These are phyloP conservation scores for Ogataea henricii DNA, from an alignment of 805 yeast species.

Conservation along the genomic window DNA sequence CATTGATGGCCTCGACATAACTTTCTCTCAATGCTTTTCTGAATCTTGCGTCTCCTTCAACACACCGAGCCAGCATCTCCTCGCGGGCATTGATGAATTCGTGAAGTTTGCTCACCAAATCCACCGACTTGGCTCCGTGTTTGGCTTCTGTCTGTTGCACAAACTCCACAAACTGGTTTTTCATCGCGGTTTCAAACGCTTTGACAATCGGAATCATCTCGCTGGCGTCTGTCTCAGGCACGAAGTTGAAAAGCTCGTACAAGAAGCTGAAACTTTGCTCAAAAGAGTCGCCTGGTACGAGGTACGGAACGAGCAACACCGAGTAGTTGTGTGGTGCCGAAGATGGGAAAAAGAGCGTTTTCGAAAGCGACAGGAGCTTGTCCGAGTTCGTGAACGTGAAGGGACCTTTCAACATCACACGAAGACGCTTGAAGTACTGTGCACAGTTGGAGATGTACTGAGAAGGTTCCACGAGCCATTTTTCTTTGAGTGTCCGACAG, in stretches of 20 bases:
- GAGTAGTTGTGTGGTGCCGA: neutral
- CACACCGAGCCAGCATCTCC: slow-evolving; percentile 1
- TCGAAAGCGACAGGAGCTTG: neutral
- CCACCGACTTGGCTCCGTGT: slow-evolving; percentile 1
- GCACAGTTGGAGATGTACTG: slow-evolving; percentile 1
- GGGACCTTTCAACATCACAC: neutral
- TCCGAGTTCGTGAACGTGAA: neutral
- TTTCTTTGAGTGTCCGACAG: neutral
- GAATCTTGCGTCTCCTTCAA: slow-evolving; percentile 2
- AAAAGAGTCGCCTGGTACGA: neutral
- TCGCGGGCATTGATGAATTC: neutral
- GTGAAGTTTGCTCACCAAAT: neutral
- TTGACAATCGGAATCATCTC: neutral
- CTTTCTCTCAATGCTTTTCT: slow-evolving; percentile 3
- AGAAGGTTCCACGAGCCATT: neutral
- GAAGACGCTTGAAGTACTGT: neutral
- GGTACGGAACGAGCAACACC: neutral
- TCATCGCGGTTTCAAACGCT: slow-evolving; percentile 1
- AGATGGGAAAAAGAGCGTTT: neutral
- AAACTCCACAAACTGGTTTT: neutral
- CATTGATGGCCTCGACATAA: slow-evolving; percentile 5
- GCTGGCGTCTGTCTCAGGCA: neutral
- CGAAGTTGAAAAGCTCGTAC: neutral
- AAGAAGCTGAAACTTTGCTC: neutral
- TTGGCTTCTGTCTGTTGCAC: neutral